A percentile compares a stretch with the other conserved stretches of the same genome.
These are phyloP conservation scores for Dittrichia graveolens DNA, from an alignment of 129 eudicot species.

Conservation along the genomic window DNA sequence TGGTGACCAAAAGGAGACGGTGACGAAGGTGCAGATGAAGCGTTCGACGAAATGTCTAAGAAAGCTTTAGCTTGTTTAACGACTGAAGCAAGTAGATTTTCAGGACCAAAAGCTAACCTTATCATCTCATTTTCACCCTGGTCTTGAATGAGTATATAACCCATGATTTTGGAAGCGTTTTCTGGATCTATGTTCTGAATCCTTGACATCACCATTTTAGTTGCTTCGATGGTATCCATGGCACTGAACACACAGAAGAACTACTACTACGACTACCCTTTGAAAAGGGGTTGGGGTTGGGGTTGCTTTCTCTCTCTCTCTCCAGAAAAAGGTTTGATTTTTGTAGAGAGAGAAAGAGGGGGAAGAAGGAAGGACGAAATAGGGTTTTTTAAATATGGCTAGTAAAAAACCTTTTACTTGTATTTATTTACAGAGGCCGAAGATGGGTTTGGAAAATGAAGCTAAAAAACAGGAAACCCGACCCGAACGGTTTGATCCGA, in stretches of 20 bases:
- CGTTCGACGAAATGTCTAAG: constrained; percentile 57
- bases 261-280: constrained; percentile 26
- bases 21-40: constrained; percentile 38
- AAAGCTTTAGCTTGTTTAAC: constrained; percentile 60
- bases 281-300: not conserved
- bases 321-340: constrained; percentile 17
- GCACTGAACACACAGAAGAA: constrained; percentile 12
- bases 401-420: constrained; percentile 17
- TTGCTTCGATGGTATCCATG: constrained; percentile 90
- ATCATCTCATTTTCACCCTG: constrained; percentile 93
- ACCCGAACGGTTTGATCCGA: too few relatives aligned
- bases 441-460: too few relatives aligned
- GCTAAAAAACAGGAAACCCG: too few relatives aligned
- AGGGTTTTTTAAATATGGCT: constrained; percentile 44
- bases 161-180: constrained; percentile 88
- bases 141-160: constrained; percentile 78
- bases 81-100: constrained; percentile 44
- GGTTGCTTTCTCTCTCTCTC: constrained; percentile 4
- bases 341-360: constrained; percentile 25
- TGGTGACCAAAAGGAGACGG: constrained; percentile 35
- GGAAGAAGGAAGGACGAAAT: constrained; percentile 2
- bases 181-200: constrained; percentile 86
- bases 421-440: constrained; percentile 14
- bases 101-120: constrained; percentile 86
- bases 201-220: constrained; percentile 71